Base-by-base conservation (phyloP, 1,284 basidiomycete genomes). In the Trichosporon inkin region DNA sequence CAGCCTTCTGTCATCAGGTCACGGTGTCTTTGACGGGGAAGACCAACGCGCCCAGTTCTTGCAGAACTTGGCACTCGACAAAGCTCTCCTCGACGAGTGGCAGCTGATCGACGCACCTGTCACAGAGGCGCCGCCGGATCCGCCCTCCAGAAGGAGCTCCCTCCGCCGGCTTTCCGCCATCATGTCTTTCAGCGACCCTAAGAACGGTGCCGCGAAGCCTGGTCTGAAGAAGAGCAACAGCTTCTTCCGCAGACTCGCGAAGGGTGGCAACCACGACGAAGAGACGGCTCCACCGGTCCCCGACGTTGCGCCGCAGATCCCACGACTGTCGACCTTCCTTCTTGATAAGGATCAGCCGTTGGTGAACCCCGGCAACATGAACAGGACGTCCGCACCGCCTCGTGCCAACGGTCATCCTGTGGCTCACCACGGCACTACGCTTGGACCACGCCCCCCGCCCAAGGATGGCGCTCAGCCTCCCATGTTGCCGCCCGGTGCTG, bases 1-100 rank as follows among this genome's bases (percentile, higher is more conserved):
- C 34, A 53, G 51, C 34, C 44, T 49, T 17, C 24, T 49, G 14
- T 49, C 44, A 53, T 51, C 24, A 22, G 28, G 44, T 16, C 44
- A 22, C 8, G 44, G 44, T n/a, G 47, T 64, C 22, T 64, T 62
- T 20, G 39, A 57, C 37, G 55, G 57, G 34, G 38, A 61, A 40
- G 60, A 64, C 51, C 60, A 53, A 19, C 63, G 63, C 32, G 35
- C 16, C 41, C 44, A 55, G 52, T 38, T 64, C 32, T 41, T 64
- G 7, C 41, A 58, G n/a, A 47, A 53, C 14, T 40, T 63, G 17
- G 52, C 44, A 17, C 22, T 47, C 36, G 56, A 28, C 39, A 58
- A 62, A 44, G 53, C 51, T 49, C 44, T 49, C 44, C 14, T n/a
- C 24, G 22, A 49, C 17, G 63, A 64, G 44, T 64, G 63, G 63